Base-by-base conservation (phyloP, 352 stramenopile genomes). In the Poterioochromonas sp. region DNA sequence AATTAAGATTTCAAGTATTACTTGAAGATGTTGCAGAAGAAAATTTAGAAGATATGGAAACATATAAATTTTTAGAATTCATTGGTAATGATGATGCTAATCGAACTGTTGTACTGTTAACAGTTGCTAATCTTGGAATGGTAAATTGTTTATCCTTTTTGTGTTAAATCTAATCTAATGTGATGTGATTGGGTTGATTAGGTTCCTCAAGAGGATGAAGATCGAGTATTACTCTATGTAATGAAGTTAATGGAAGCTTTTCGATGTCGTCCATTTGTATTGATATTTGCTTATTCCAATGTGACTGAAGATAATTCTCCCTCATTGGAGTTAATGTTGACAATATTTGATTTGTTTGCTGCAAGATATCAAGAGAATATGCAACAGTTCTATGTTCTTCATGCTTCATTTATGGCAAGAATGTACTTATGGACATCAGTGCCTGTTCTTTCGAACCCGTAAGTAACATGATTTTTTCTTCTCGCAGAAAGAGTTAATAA, bases 281-380 rank as follows among this genome's bases (percentile, higher is more conserved):
- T 58, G 47, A 26, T 58, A 58, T 58, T 26, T 58, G 47, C 47
- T 58, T 58, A 58, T 26, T 58, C 47, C 47, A 58, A 58, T 26
- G 47, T 58, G 47, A 58, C 47, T 15, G 47, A 58, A 58, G 15
- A 15, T 26, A 58, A 58, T 26, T 15, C 15, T 15, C 47, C 47
- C 15, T 15, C 15, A 26, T 26, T 58, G 15, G 15, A 26, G 26
- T 26, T 58, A 26, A 26, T 26, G 15, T 15, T 26, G 26, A 26
- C 26, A 58, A 26, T 58, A 58, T 58, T 58, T 26, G 47, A 58
- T 26, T 26, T 58, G 15, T 58, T 58, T 15, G 47, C 15, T 58
- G 47, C 47, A 26, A 15, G 47, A 58, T 58, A 58, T 26, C 47
- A 26, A 15, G 26, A 26, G 47, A 58, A 58, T 26, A 26, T 58